Evolutionary conservation across 2,329 filamentous ascomycete species (phyloP), one percentile per base, ranked within the genome.

Genomic region (Xylaria sp.): DNA sequence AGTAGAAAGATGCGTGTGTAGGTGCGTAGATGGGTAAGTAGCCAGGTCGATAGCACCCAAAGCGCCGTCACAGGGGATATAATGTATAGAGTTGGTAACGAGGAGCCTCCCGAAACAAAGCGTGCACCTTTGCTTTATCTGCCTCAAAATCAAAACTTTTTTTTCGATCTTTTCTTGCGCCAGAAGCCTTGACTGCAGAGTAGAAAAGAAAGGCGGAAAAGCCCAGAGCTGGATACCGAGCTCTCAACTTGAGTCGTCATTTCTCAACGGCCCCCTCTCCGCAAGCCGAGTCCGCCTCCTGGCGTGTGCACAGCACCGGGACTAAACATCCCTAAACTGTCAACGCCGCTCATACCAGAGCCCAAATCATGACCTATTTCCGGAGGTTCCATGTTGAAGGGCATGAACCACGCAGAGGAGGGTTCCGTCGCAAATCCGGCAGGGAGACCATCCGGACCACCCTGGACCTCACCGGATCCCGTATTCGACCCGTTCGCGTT

Each of bases 381-480:
- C 0, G 89, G 86, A 18, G 91, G 90, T 54, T 94, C 90, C 73
- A 96, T 85, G 68, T 96, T 95, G 73, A 96, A 96, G 1, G 92
- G 91, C 77, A 96, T 86, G 71, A 95, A 96, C 90, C 92, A 97
- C 4, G 89, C 90, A 48, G 87, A 88, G 46, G 76, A 81, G 2
- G 79, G 74, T 56, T 84, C 81, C 26, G 63, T 38, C 18, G 65
- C 63, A 45, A 67, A 69, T 29, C 63, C 62, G 9, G 50, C 50
- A 37, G 64, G 51, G 54, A 68, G 26, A 57, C 62, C 39, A 16
- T 68, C 62, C 42, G 68, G 63, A 45, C 60, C 53, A 17, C 63
- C 63, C 48, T 67, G 54, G 20, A 62, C 62, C 7, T 69, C 70
- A 19, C 68, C 65, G 48, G 67, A 60, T 8, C 50, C 57, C 21